phyloP scores from a whole-genome alignment of 2,329 filamentous ascomycete genomes.

The Ambrosiella cleistominuta region DNA sequence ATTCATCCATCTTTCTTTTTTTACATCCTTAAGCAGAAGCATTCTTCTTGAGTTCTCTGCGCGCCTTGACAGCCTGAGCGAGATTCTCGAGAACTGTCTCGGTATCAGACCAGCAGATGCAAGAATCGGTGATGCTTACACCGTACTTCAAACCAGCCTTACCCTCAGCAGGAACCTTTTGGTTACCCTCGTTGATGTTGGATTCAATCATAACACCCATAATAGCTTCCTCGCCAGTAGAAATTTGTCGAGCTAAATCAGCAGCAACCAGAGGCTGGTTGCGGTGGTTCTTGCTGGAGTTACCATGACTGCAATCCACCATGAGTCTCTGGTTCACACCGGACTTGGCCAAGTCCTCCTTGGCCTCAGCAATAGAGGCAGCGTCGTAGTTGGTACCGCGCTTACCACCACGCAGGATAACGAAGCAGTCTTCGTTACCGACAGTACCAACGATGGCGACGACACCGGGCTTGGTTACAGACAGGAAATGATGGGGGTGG shows the following conservation, averaged over 20 bases:
- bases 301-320: constrained; percentile 97
- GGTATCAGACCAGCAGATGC: constrained; percentile 88
- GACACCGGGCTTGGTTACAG: constrained; percentile 88
- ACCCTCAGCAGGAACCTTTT: constrained; percentile 81
- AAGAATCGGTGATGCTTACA: constrained; percentile 93
- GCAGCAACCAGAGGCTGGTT: constrained; percentile 92
- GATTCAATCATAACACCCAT: constrained; percentile 99
- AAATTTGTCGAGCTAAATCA: constrained; percentile 66
- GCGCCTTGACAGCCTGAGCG: constrained; percentile 61
- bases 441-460: constrained; percentile 87
- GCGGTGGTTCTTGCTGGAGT: constrained; percentile 88
- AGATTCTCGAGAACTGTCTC: constrained; percentile 59
- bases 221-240: constrained; percentile 65
- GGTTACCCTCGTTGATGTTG: constrained; percentile 83
- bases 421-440: constrained; percentile 94
- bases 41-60: constrained; percentile 31
- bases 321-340: constrained; percentile 64
- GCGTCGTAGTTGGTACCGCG: constrained; percentile 89
- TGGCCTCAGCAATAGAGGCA: constrained; percentile 66
- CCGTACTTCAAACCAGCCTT: constrained; percentile 76
- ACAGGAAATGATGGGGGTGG: constrained; percentile 91
- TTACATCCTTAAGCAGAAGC: constrained; percentile 1
- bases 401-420: constrained; percentile 82
- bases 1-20: not conserved
- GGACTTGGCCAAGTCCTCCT: constrained; percentile 58